A percentile compares a stretch with the other conserved stretches of the same genome.
Evolutionary conservation across 257 asterid species (phyloP).

Genomic region (Solanum ahanhuiri): DNA sequence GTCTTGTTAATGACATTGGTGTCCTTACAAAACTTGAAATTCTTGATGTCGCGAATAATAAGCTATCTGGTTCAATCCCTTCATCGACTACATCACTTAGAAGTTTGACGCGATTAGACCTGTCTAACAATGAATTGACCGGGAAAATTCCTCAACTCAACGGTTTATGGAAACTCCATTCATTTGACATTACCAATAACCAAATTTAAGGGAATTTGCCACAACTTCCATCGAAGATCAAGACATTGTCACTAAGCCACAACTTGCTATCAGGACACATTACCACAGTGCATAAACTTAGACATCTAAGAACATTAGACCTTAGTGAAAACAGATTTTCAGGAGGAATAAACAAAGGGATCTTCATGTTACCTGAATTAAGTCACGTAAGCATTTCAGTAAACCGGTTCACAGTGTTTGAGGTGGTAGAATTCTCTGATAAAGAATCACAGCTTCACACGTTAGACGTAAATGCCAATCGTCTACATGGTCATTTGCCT

Average conservation of each 20-base stretch:
- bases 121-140: constrained; percentile 22
- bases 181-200: constrained; percentile 24
- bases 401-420: constrained; percentile 20
- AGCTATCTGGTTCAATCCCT: constrained; percentile 30
- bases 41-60: constrained; percentile 22
- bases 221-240: constrained; percentile 12
- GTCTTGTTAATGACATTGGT: constrained; percentile 11
- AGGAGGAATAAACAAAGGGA: constrained; percentile 9
- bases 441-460: constrained; percentile 12
- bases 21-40: constrained; percentile 15
- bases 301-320: constrained; percentile 15
- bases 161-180: constrained; percentile 28
- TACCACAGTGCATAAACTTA: constrained; percentile 12
- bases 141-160: constrained; percentile 30
- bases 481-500: constrained; percentile 27
- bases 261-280: constrained; percentile 30
- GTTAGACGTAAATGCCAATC: constrained; percentile 20
- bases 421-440: constrained; percentile 4
- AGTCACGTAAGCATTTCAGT: constrained; percentile 12
- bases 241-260: constrained; percentile 7
- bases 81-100: constrained; percentile 9
- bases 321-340: constrained; percentile 34
- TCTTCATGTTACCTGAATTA: constrained; percentile 21
- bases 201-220: constrained; percentile 34
- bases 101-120: constrained; percentile 8